These are phyloP conservation scores for Sporothrix schenckii DNA, from an alignment of 2,329 filamentous ascomycete genomes.

Conservation along the genomic window DNA sequence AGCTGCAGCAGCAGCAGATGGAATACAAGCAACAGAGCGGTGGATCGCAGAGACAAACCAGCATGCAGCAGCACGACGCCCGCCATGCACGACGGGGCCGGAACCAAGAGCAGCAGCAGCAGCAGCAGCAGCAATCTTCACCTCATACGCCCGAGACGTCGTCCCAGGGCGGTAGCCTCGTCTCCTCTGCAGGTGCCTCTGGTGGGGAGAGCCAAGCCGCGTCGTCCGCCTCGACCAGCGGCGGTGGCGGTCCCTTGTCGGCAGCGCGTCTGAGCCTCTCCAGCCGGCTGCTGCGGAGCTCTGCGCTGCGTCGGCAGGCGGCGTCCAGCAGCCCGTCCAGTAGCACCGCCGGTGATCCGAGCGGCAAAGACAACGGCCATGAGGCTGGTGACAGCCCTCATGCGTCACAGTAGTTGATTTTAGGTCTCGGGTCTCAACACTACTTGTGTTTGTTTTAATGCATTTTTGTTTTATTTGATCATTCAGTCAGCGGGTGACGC, in stretches of 20 bases:
- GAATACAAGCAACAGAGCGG: conserved; percentile 29
- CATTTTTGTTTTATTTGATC: not conserved
- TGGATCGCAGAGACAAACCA: not conserved
- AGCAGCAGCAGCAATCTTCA: not conserved
- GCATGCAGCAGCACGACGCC: conserved; percentile 23
- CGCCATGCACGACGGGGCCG: not conserved
- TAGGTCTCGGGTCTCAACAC: too few species aligned
- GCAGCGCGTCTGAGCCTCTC: conserved; percentile 55
- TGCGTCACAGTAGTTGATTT: not conserved
- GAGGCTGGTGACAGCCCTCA: conserved; percentile 9
- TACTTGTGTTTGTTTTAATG: not conserved
- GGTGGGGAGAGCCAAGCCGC: conserved; percentile 6
- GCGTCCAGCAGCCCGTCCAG: not conserved
- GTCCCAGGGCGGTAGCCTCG: not conserved
- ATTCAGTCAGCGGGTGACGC: too few species aligned
- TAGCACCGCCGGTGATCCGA: not conserved
- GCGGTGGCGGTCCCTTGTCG: conserved; percentile 41
- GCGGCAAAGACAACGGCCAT: not conserved
- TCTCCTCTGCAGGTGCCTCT: not conserved
- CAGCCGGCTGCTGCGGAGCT: conserved; percentile 46
- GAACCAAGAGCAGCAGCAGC: conserved; percentile 17
- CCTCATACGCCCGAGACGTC: not conserved
- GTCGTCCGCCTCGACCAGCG: not conserved
- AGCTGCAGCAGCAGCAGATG: conserved; percentile 32
- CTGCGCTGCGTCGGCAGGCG: conserved; percentile 25